Evolutionary conservation across 2,329 filamentous ascomycete genomes (phyloP).

Genomic region (Zalaria obscura): DNA sequence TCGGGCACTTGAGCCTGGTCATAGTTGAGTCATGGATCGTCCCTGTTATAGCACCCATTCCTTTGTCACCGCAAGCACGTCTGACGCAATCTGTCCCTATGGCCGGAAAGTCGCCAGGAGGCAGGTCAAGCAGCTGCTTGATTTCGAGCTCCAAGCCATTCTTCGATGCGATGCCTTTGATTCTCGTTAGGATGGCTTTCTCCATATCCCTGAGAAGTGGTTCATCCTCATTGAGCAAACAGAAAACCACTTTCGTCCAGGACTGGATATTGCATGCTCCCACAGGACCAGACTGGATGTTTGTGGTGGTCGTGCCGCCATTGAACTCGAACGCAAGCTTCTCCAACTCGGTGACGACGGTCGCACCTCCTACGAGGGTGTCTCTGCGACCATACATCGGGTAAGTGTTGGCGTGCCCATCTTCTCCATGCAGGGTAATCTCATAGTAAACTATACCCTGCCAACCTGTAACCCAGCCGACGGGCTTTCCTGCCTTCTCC

Average conservation of each 20-base stretch:
- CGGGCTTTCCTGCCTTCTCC: conserved; percentile 9
- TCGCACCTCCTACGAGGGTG: conserved; percentile 10
- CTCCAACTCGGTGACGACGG: conserved; percentile 13
- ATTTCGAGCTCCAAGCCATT: conserved; percentile 11
- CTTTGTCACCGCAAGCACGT: conserved; percentile 12
- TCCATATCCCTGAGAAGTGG: conserved; percentile 12
- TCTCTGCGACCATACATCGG: neutral
- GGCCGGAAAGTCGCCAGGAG: conserved; percentile 11
- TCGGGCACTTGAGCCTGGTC: conserved; percentile 14
- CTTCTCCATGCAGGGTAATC: conserved; percentile 8
- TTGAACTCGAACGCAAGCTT: conserved; percentile 7
- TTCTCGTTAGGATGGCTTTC: conserved; percentile 8
- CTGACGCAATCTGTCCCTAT: conserved; percentile 12
- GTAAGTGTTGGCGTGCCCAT: conserved; percentile 6
- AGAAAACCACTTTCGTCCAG: conserved; percentile 12
- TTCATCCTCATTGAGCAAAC: conserved; percentile 14
- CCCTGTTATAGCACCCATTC: conserved; percentile 9
- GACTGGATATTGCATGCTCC: conserved; percentile 17
- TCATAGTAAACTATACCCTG: conserved; percentile 15
- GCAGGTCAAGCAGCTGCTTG: conserved; percentile 9
- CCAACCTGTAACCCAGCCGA: conserved; percentile 12
- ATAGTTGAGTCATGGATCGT: conserved; percentile 17
- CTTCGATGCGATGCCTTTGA: conserved; percentile 7
- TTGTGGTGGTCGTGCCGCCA: conserved; percentile 15
- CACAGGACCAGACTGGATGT: conserved; percentile 11